Conservation (phyloP, 768 basidiomycete genomes). For the Neoboletus subvelutipes region DNA sequence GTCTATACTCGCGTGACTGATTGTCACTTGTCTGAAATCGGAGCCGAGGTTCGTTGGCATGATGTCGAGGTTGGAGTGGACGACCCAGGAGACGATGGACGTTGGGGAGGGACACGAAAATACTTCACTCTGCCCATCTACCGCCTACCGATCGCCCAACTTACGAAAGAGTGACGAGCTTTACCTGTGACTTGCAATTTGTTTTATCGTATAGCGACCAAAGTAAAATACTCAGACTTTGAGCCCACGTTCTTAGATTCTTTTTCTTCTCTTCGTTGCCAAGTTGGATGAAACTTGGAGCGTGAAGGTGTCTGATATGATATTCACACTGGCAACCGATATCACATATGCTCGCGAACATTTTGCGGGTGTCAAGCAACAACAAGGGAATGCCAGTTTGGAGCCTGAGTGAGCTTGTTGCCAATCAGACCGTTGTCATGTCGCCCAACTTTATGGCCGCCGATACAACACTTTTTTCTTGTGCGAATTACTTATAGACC, state of each 20-base stretch:
- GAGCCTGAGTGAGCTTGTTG: slow-evolving; percentile 3
- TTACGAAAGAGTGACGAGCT: slow-evolving; percentile 20
- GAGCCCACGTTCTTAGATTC: not conserved
- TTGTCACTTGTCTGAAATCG: slow-evolving; percentile 79
- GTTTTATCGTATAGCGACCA: too few relatives aligned
- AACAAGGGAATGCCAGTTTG: not conserved
- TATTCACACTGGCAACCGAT: not conserved
- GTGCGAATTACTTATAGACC: not conserved
- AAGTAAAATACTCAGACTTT: not conserved
- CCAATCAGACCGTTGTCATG: slow-evolving; percentile 21
- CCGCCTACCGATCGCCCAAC: slow-evolving; percentile 54
- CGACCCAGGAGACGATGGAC: slow-evolving; percentile 43
- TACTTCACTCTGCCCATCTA: slow-evolving; percentile 82
- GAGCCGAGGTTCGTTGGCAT: slow-evolving; percentile 76
- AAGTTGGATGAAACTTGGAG: not conserved
- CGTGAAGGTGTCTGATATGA: not conserved
- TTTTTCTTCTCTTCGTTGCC: not conserved
- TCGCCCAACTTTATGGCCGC: slow-evolving; percentile 1
- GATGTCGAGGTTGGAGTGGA: slow-evolving; percentile 69
- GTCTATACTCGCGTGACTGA: slow-evolving; percentile 86
- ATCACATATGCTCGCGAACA: too few relatives aligned
- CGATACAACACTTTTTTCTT: not conserved
- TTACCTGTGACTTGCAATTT: not conserved
- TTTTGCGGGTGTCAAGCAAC: not conserved
- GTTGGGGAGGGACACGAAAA: slow-evolving; percentile 75